A percentile compares a stretch with the other conserved stretches of the same genome.
phyloP scores from a whole-genome alignment of 352 stramenopile species.

The Phytopythium vexans region DNA sequence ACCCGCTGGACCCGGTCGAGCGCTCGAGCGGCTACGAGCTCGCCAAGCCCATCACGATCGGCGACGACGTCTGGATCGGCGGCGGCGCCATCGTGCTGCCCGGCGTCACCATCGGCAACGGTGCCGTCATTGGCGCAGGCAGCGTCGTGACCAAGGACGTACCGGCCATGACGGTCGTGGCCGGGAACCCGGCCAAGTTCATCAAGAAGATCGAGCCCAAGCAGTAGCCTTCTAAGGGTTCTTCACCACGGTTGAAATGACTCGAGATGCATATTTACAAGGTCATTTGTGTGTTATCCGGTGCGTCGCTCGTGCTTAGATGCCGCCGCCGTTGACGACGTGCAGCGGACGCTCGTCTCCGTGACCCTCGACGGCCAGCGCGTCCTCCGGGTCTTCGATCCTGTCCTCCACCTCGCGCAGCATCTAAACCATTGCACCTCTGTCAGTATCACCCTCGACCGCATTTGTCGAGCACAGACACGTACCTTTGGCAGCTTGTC shows the following conservation, averaged over 20 bases:
- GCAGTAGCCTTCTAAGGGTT: too few species aligned
- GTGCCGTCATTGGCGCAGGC: slow-evolving; percentile 66
- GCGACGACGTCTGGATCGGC: slow-evolving; percentile 82
- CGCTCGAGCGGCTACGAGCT: slow-evolving; percentile 44
- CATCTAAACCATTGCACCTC: slow-evolving; percentile 3
- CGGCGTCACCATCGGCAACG: slow-evolving; percentile 62
- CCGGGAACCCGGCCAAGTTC: slow-evolving; percentile 71
- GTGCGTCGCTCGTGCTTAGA: slow-evolving; percentile 1
- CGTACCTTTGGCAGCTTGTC: slow-evolving; percentile 53
- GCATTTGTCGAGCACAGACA: too few species aligned
- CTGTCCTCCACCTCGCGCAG: slow-evolving; percentile 5
- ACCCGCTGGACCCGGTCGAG: slow-evolving; percentile 55
- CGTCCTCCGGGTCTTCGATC: slow-evolving; percentile 17
- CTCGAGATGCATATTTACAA: background rate
- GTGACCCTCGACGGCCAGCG: slow-evolving; percentile 50
- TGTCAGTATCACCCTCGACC: background rate
- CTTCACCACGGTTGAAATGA: too few species aligned
- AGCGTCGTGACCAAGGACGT: slow-evolving; percentile 79
- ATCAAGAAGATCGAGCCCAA: slow-evolving; percentile 47
- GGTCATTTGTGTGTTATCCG: background rate
- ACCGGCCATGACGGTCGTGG: slow-evolving; percentile 51
- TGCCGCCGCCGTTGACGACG: background rate
- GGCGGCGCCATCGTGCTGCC: slow-evolving; percentile 61
- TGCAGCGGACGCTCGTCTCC: slow-evolving; percentile 44
- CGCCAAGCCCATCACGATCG: slow-evolving; percentile 69